Evolutionary conservation across 106 monocot species (phyloP).

Genomic region (Alisma plantagoaquatica): DNA sequence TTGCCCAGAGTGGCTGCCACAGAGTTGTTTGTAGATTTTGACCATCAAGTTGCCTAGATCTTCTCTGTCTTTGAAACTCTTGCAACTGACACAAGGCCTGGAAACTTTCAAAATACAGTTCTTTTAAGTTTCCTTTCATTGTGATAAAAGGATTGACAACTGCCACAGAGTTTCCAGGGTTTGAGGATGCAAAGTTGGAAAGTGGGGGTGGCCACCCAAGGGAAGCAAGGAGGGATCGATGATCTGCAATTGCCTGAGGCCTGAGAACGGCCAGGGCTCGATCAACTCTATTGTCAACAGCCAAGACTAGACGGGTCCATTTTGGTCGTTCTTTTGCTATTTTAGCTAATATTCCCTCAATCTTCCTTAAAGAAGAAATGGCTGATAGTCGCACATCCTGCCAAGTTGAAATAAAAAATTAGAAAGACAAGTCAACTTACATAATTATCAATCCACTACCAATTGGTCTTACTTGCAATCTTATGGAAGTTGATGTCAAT

Average conservation of each 20-base stretch:
- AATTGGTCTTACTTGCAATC: slow-evolving; percentile 39
- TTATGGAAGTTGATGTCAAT: slow-evolving; percentile 24
- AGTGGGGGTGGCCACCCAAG: slow-evolving; percentile 91
- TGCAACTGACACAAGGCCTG: slow-evolving; percentile 81
- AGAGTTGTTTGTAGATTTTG: slow-evolving; percentile 35
- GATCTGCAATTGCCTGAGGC: slow-evolving; percentile 91
- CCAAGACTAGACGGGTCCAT: slow-evolving; percentile 62
- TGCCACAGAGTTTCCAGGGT: slow-evolving; percentile 7
- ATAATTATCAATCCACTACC: not conserved
- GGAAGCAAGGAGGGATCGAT: slow-evolving; percentile 68
- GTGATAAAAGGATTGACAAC: slow-evolving; percentile 62
- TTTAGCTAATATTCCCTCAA: slow-evolving; percentile 57
- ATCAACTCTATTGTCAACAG: slow-evolving; percentile 86
- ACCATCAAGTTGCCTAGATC: slow-evolving; percentile 58
- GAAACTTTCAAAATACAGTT: slow-evolving; percentile 65
- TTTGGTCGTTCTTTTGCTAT: slow-evolving; percentile 49
- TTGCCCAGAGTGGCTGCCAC: slow-evolving; percentile 87
- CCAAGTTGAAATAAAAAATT: not conserved
- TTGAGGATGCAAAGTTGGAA: slow-evolving; percentile 22
- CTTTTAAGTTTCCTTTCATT: slow-evolving; percentile 59
- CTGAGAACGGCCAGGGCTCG: slow-evolving; percentile 68
- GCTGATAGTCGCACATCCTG: slow-evolving; percentile 46
- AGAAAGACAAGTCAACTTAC: not conserved
- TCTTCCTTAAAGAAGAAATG: slow-evolving; percentile 55
- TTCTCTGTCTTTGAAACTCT: slow-evolving; percentile 77